Evolutionary conservation across 2,329 filamentous ascomycete species (phyloP).

Genomic region (Tolypocladium amazonense): DNA sequence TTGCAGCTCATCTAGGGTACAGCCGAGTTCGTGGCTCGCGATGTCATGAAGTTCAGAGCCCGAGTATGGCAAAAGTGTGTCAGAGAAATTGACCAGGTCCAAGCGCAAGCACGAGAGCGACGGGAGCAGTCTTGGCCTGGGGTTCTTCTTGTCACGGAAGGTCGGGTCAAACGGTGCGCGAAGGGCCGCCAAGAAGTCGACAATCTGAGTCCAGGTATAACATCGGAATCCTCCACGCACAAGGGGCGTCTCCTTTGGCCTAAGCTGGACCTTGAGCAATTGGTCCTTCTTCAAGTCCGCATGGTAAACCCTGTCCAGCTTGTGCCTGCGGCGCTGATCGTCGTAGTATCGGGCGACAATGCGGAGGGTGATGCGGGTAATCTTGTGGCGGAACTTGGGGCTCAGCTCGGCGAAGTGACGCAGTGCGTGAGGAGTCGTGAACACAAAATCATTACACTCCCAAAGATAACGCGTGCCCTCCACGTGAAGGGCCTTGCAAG

Average conservation of each 20-base stretch:
- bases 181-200: slow-evolving; percentile 40
- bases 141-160: slow-evolving; percentile 20
- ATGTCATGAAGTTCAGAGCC: slow-evolving; percentile 39
- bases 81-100: slow-evolving; percentile 44
- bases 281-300: slow-evolving; percentile 29
- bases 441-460: slow-evolving; percentile 41
- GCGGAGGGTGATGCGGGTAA: slow-evolving; percentile 38
- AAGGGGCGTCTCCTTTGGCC: slow-evolving; percentile 33
- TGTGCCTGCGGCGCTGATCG: slow-evolving; percentile 33
- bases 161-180: slow-evolving; percentile 38
- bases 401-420: slow-evolving; percentile 37
- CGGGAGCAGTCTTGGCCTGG: slow-evolving; percentile 34
- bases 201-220: slow-evolving; percentile 43
- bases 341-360: slow-evolving; percentile 47
- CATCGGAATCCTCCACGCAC: slow-evolving; percentile 41
- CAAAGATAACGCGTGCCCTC: slow-evolving; percentile 41
- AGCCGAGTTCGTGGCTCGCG: slow-evolving; percentile 42
- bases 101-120: slow-evolving; percentile 35
- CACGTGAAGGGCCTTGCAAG: slow-evolving; percentile 35
- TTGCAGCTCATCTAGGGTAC: slow-evolving; percentile 40
- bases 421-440: slow-evolving; percentile 40
- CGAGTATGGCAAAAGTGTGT: slow-evolving; percentile 32
- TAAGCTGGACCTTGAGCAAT: slow-evolving; percentile 28
- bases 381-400: slow-evolving; percentile 27
- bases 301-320: slow-evolving; percentile 31